phyloP scores from a whole-genome alignment of 1,284 basidiomycete genomes.

The Trichosporon inkin region DNA sequence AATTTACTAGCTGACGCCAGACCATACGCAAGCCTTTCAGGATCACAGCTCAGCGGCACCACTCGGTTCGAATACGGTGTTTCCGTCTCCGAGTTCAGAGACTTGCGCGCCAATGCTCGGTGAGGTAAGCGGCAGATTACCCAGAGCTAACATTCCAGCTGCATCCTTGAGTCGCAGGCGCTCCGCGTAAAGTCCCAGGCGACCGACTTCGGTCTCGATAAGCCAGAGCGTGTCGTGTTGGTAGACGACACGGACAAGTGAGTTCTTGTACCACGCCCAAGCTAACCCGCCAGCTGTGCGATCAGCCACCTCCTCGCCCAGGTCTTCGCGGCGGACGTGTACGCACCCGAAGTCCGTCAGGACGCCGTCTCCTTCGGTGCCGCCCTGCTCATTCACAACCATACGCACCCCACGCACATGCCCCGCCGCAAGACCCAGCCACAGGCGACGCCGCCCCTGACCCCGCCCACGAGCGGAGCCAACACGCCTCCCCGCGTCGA shows the following conservation, averaged over 20 bases:
- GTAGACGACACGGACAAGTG: constrained; percentile 11
- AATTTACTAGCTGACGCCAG: constrained; percentile 1
- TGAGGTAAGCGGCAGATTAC: not conserved
- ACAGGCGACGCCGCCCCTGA: not conserved
- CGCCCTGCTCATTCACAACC: not conserved
- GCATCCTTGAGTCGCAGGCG: constrained; percentile 14
- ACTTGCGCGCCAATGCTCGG: constrained; percentile 16
- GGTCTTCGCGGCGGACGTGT: constrained; percentile 13
- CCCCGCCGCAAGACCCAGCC: not conserved
- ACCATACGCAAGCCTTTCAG: not conserved
- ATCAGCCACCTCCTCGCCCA: constrained; percentile 12
- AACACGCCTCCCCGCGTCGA: not conserved
- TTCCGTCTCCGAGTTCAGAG: constrained; percentile 12
- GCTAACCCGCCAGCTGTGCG: constrained; percentile 2
- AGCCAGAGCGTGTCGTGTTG: constrained; percentile 10
- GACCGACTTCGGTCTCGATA: not conserved
- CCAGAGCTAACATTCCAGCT: constrained; percentile 5
- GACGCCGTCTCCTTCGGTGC: not conserved
- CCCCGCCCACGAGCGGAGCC: not conserved
- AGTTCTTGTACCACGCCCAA: not conserved
- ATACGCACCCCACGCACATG: not conserved
- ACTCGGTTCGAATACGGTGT: constrained; percentile 17
- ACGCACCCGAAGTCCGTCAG: not conserved
- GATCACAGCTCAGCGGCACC: constrained; percentile 2
- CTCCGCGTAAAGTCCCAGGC: not conserved